Evolutionary conservation across 208 protist species (phyloP), one percentile per base, ranked within the genome.

Genomic region (Leishmania braziliensis): DNA sequence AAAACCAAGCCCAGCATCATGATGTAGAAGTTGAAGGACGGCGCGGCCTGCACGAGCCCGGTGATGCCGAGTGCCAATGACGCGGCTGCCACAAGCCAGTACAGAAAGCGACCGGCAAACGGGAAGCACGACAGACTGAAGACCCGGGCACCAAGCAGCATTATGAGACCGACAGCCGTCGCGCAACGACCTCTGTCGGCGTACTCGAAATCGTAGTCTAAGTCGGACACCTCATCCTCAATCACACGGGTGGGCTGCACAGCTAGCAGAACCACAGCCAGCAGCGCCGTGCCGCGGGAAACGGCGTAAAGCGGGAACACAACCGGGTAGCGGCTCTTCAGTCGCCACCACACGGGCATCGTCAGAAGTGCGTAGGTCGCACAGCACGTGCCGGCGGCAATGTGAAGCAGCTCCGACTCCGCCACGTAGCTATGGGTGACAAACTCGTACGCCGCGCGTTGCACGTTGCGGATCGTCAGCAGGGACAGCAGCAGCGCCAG

Each of bases 371-470:
- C 76, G 53, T 91, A 93, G 75, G 89, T 91, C 26, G 86, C 75
- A 56, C 82, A 86, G 74, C 63, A 83, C 36, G 85, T 95, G 46
- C 92, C 94, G 26, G 87, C 62, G 6, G 90, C 86, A 46, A 95
- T 89, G 81, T 93, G 89, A 23, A 79, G 78, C 73, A 90, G 85
- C 83, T 94, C 91, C 62, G 86, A 62, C 54, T 85, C 78, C 18
- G 85, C 50, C 9, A 96, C 84, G 84, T 89, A 95, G 84, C 89
- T 93, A 78, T 92, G 91, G n/a, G 90, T 95, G 62, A 95, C 33
- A 73, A 95, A 91, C 84, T 97, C 94, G 83, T 92, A 97, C 53
- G 88, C 86, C 8, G 92, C 90, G 2, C 92, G 90, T 84, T 97
- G 94, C 71, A 95, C 88, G 72, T 95, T 97, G 43, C 91, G 90